Base-by-base conservation (phyloP, 2,329 filamentous ascomycete genomes). In the Mariannaea sp. region DNA sequence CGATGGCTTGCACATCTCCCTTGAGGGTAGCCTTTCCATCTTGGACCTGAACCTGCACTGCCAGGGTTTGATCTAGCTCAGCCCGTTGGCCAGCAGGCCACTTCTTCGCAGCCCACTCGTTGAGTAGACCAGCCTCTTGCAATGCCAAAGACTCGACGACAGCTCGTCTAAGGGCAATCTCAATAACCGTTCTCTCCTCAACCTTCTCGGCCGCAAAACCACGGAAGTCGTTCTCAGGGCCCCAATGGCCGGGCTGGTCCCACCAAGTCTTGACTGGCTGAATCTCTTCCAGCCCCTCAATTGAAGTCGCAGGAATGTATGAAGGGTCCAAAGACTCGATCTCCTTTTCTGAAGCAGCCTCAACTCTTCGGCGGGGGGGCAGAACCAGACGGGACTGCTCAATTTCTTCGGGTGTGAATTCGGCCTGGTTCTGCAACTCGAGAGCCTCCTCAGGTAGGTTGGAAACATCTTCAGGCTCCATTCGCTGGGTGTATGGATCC, bases 231-330 rank as follows among this genome's bases (percentile, higher is more conserved):
- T 74, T 77, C 53, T 75, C 74, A 30, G 70, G 52, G 40, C 72
- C 72, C 80, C 82, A 84, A 63, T 83, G 74, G n/a, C 73, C 72
- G n/a, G 71, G 69, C 45, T 73, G 67, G 7, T 82, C 75, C 81
- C 81, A 85, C 81, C 81, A 85, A 20, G 68, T 70, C 27, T 70
- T 70, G 30, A 82, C 55, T 1, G 76, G 72, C 33, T 75, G 76
- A 10, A 83, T 74, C 43, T 76, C 71, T 55, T 79, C 75, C 2
- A 85, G 71, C 0, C 71, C 78, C 0, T 75, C 71, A 7, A 73
- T 72, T 4, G 68, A 70, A 12, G 69, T 68, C 13, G 82, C 82
- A 3, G 81, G 80, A 3, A 68, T 64, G 65, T 84, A 85, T 7
- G 62, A 65, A 9, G 71, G 64, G 26, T 73, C 68, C 6, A 61